A percentile compares a stretch with the other conserved stretches of the same genome.
These are phyloP conservation scores for Miscanthus sacchariflorus DNA, from an alignment of 202 grass and related monocot genomes.

Conservation along the genomic window DNA sequence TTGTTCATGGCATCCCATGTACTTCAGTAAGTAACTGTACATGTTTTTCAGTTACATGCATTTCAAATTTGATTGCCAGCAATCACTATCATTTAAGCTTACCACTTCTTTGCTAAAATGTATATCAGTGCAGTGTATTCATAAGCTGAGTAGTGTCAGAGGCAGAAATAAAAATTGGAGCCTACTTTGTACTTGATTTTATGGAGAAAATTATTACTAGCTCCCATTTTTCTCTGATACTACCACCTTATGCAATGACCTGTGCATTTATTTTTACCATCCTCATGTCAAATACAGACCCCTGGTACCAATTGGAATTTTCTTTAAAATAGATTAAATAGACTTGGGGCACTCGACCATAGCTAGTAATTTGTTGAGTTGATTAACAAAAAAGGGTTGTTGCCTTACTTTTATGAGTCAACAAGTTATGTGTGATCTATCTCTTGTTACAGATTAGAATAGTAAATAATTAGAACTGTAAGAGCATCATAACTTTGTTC, in stretches of 20 bases:
- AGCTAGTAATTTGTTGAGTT: background rate
- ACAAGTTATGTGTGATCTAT: background rate
- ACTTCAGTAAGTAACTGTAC: slow-evolving; percentile 71
- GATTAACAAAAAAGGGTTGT: background rate
- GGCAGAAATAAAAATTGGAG: background rate
- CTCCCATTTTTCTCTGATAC: background rate
- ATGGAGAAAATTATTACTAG: background rate
- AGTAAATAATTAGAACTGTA: background rate
- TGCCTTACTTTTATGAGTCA: background rate
- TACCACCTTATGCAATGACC: background rate
- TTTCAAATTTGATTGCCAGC: slow-evolving; percentile 14
- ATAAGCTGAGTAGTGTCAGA: background rate
- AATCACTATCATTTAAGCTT: background rate
- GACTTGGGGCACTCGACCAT: background rate
- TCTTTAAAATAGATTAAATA: background rate
- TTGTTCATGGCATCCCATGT: slow-evolving; percentile 93
- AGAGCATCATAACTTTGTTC: background rate
- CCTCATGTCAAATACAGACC: background rate
- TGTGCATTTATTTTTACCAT: background rate
- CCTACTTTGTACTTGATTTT: background rate
- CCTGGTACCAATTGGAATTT: background rate
- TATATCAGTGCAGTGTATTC: background rate
- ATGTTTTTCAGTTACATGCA: background rate
- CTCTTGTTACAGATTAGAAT: background rate
- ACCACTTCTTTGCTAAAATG: slow-evolving; percentile 20